Conservation (phyloP, 169 alveolate genomes). For the Plasmodium cynomolgi region DNA sequence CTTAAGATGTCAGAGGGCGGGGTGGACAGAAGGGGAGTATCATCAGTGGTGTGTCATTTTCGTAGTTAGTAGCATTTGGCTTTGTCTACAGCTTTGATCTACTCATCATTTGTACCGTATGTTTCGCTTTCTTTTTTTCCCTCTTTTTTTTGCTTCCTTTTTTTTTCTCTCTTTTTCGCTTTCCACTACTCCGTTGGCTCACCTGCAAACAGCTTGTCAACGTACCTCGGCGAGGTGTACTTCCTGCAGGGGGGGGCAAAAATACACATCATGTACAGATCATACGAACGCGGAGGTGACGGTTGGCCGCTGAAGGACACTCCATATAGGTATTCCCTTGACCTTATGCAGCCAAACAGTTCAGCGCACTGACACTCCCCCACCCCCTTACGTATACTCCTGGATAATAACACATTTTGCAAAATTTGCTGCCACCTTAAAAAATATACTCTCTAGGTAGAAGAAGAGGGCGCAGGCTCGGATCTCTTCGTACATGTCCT, state of each 20-base stretch:
- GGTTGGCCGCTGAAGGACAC: not conserved
- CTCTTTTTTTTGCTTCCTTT: not conserved
- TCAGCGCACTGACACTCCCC: not conserved
- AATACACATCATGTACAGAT: not conserved
- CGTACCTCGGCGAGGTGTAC: conserved; percentile 33
- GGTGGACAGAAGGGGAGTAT: not conserved
- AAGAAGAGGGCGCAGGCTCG: conserved; percentile 35
- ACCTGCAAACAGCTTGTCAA: conserved; percentile 17
- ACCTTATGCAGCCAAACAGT: not conserved
- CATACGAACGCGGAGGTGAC: not conserved
- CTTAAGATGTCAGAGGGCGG: not conserved
- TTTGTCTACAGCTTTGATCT: not conserved
- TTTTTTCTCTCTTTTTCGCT: not conserved
- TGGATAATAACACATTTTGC: conserved; percentile 53
- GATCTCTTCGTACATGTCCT: conserved; percentile 45
- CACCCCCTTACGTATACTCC: conserved; percentile 48
- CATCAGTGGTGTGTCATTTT: not conserved
- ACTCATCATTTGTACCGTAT: not conserved
- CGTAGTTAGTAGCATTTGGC: not conserved
- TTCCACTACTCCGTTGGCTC: not conserved
- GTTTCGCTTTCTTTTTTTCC: not conserved
- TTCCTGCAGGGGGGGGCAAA: conserved; percentile 3
- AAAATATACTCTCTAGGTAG: conserved; percentile 35
- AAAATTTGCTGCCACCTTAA: conserved; percentile 31
- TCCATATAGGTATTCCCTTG: not conserved